phyloP scores from a whole-genome alignment of 306 rosid genomes.

The Notholithocarpus densiflorus region DNA sequence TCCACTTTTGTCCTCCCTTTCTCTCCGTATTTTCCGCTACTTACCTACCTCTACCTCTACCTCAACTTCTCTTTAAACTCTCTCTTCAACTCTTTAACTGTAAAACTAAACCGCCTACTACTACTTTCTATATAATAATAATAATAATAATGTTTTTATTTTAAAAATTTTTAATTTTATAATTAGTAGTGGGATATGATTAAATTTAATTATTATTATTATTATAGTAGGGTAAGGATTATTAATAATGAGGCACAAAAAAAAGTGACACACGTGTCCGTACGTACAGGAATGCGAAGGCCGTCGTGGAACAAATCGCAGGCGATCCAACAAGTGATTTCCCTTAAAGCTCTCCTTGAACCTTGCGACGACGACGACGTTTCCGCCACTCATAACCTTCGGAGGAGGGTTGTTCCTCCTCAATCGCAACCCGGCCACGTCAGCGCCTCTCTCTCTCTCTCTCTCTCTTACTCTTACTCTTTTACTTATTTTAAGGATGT shows the following conservation, averaged over 20 bases:
- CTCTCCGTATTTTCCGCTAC: conserved; percentile 55
- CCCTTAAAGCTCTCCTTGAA: conserved; percentile 91
- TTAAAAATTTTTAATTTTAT: background rate
- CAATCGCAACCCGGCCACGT: too few relatives aligned
- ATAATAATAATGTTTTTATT: too few relatives aligned
- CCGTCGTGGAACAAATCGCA: conserved; percentile 99
- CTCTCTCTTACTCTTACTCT: background rate
- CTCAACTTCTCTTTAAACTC: background rate
- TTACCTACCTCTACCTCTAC: background rate
- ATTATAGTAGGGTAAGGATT: too few relatives aligned
- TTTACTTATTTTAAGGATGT: conserved; percentile 5
- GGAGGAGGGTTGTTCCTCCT: too few relatives aligned
- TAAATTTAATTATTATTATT: too few relatives aligned
- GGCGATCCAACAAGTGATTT: conserved; percentile 98
- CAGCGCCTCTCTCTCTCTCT: background rate
- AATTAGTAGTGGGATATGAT: too few relatives aligned
- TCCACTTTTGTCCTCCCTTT: conserved; percentile 30
- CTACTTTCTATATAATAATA: too few relatives aligned
- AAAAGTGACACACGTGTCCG: conserved; percentile 68
- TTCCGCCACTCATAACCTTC: too few relatives aligned
- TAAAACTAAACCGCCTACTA: too few relatives aligned
- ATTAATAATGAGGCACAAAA: background rate
- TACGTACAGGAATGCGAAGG: conserved; percentile 98
- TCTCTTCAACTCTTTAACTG: background rate
- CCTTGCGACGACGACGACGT: conserved; percentile 53